These are phyloP conservation scores for Blastobotrys indianensis DNA, from an alignment of 1,139 yeast species.

Conservation along the genomic window DNA sequence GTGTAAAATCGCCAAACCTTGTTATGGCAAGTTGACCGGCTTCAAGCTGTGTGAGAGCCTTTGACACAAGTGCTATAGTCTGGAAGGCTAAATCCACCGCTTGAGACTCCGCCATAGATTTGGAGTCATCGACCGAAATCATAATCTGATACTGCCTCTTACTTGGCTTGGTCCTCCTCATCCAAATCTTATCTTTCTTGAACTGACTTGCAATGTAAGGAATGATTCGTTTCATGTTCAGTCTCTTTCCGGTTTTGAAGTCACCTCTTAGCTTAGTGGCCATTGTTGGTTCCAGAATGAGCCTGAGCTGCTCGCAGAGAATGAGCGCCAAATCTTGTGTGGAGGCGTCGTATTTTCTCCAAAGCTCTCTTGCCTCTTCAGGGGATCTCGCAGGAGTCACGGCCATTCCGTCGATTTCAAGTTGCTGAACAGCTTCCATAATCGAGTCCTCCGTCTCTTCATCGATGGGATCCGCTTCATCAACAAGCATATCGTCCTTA, in stretches of 20 bases:
- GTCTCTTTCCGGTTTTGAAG: slow-evolving; percentile 92
- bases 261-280: slow-evolving; percentile 94
- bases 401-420: slow-evolving; percentile 36
- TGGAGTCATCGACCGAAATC: slow-evolving; percentile 97
- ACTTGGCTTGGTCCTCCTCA: slow-evolving; percentile 94
- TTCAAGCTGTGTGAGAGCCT: slow-evolving; percentile 89
- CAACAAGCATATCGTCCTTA: neutral
- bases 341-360: slow-evolving; percentile 77
- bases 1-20: slow-evolving; percentile 80
- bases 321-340: slow-evolving; percentile 85
- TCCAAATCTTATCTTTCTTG: slow-evolving; percentile 97
- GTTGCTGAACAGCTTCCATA: slow-evolving; percentile 27
- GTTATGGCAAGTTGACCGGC: slow-evolving; percentile 91
- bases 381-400: slow-evolving; percentile 47
- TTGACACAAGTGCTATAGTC: slow-evolving; percentile 88
- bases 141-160: slow-evolving; percentile 95
- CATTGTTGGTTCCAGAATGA: slow-evolving; percentile 90
- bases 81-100: slow-evolving; percentile 90
- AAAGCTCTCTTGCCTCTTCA: slow-evolving; percentile 66
- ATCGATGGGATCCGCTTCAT: slow-evolving; percentile 25
- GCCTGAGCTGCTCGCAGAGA: slow-evolving; percentile 84
- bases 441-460: slow-evolving; percentile 24
- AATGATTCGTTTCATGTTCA: slow-evolving; percentile 95
- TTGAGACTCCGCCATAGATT: slow-evolving; percentile 87
- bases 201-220: slow-evolving; percentile 97